Evolutionary conservation across 108 stramenopile genomes (phyloP), one percentile per base, ranked within the genome.

Genomic region (Mediolabrus comicus): DNA sequence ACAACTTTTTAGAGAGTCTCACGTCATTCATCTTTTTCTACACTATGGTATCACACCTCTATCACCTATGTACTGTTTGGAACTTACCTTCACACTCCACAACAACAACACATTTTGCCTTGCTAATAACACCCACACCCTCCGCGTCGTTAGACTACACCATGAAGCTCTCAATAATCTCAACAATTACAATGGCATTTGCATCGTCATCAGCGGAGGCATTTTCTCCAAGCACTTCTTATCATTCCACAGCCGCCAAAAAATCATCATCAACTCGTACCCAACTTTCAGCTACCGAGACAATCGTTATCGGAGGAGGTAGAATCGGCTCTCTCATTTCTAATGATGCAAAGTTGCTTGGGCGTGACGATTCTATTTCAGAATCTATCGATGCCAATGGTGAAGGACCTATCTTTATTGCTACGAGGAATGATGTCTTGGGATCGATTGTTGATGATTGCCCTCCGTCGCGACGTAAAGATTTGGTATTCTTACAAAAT

Each of bases 401-500:
- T 11, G 67, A 76, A 13, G 88, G 88, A 16, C 91, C 95, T 22
- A 94, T 95, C 62, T 83, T 87, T 53, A 81, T 98, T 35, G 87
- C 90, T 35, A 98, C 97, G 3, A 78, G 97, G 19, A 98, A 98
- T 69, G 96, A 98, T 72, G 92, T 90, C 30, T 72, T 98, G 55
- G 87, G 81, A n/a, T 76, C 80, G 30, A 87, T 98, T 10, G 86
- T 98, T 31, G 81, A 90, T 13, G 78, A 67, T 17, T 89, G 88
- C 43, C 97, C 97, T 3, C 69, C 74, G 8, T 68, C 77, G 17
- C 77, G 96, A 17, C 63, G 79, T 26, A 86, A 88, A 30, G 97
- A 98, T 71, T 75, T 98, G 49, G 95, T 96, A 0, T 98, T 98
- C 72, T 68, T 98, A 52, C 97, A 98, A 70, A 98, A 98, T 69